Evolutionary conservation across 345 rosid species (phyloP), one percentile per base, ranked within the genome.

Genomic region (Aurinia saxatilis): DNA sequence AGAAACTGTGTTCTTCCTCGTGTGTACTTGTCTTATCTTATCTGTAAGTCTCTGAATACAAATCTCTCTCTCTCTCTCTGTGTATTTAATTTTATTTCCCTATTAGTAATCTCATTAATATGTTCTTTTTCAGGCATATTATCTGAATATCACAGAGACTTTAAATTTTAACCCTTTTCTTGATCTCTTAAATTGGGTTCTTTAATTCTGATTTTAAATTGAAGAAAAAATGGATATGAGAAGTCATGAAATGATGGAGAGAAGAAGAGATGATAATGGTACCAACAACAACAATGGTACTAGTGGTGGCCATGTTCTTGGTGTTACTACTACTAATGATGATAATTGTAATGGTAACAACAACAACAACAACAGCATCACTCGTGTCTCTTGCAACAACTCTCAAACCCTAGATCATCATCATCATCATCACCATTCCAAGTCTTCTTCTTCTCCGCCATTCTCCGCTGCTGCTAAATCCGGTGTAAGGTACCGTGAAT

Each of bases 361-460:
- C 53, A 87, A 81, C 52, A 81, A 78, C 55, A 81, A 74, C 33
- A 73, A 54, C 11, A n/a, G n/a, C n/a, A n/a, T n/a, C n/a, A 42
- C 77, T 14, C 47, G 68, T 47, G 75, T 78, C 30, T 63, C 80
- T 50, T 81, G 68, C 73, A 70, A 71, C 73, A 70, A 71, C 71
- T 44, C 75, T 57, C 88, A 85, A 85, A 76, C 93, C 93, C 88
- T 89, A 83, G 91, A 84, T 70, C 90, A 79, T 17, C 52, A 41
- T 33, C 73, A 34, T 25, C n/a, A n/a, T n/a, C n/a, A n/a, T n/a
- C n/a, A n/a, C n/a, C 55, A 64, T 60, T 73, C 77, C 5, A 85
- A 73, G 39, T 75, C 66, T 30, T 55, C 69, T 13, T 75, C 66
- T 30, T 55, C 69, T 13, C 31, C 63, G 10, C 30, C 10, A 14